Evolutionary conservation across 2,329 filamentous ascomycete genomes (phyloP), one percentile per base, ranked within the genome.

Genomic region (Alternaria longipes): DNA sequence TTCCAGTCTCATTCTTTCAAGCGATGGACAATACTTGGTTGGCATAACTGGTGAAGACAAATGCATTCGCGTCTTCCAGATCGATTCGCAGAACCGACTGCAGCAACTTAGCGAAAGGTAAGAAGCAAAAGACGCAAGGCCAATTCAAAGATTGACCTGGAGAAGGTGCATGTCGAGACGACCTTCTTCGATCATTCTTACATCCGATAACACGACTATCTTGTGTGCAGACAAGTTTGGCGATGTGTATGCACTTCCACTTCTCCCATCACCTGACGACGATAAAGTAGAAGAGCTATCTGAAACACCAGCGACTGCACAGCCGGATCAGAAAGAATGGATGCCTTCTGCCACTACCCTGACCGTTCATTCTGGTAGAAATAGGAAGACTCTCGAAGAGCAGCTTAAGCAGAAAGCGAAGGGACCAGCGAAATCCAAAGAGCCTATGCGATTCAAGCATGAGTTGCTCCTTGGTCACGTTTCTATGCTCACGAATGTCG

Each of bases 201-300:
- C 90, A 8, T 82, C 87, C 40, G 90, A 94, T 74, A 85, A 87
- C 63, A 84, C 85, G 44, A 91, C 89, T 8, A 92, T 99, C 64
- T 80, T 98, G 59, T 89, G 88, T 63, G 94, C 89, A 54, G 95
- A 99, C 83, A 99, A 99, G 79, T 98, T 98, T 74, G 95, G 95
- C 67, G 95, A 99, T 77, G 94, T 97, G 62, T 98, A 97, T 80
- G 87, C 91, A 11, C 81, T 99, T 8, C 94, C 95, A 14, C 83
- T 98, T 3, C 77, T 93, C 45, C 68, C 72, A 12, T 70, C 75
- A 11, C 72, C 75, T n/a, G 74, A 77, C 36, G 76, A 80, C 44
- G 71, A 58, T 7, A 54, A 36, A 11, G 30, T 12, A 32, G 54
- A 73, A 22, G 54, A 74, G 28, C 67, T 67, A 38, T 65, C 68